Base-by-base conservation (phyloP, 192 early-diverging fungal genomes). In the Phlyctochytrium planicorne region DNA sequence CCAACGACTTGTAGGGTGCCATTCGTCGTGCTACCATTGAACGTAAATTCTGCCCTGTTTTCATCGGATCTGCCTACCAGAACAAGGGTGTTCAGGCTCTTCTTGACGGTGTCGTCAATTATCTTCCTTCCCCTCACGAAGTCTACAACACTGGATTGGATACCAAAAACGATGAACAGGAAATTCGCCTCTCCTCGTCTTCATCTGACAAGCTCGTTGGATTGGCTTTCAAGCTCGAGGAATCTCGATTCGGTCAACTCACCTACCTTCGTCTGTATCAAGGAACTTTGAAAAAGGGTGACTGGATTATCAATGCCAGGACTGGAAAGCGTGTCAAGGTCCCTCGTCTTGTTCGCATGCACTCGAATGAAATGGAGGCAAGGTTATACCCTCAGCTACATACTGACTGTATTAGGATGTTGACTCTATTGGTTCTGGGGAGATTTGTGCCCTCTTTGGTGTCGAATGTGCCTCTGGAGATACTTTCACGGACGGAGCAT, bases 381-480 rank as follows among this genome's bases (percentile, higher is more conserved):
- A 47, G 20, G 40, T 47, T 20, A 6, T 47, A 14, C 20, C 20
- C 20, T 47, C 20, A 6, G 6, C 20, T 20, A 47, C 20, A 20
- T 47, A 14, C 20, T 47, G 20, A 47, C 20, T 14, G 6, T 14
- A 14, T 6, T 20, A 47, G 81, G 97, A 98, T 78, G 93, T 98
- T 0, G 89, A 95, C 68, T 84, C 84, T 73, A 86, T 97, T 47
- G 91, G 90, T 61, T 90, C 91, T 50, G 97, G 97, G 61, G 97
- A 98, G 78, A 98, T 98, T 65, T 94, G 95, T 78, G 97, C 97
- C 2, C 81, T 98, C 72, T 97, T 98, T 80, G 97, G 97, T 72
- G 88, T 98, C 66, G 95, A 98, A 60, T 97, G 95, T 73, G 90
- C 97, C 0, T 91, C 89, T 14, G 97, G 97, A 65, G 97, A 98